Percentiles rank a stretch among this genome's conserved stretches.
Conservation (phyloP, 257 asterid species). For the Nicotiana attenuata region DNA sequence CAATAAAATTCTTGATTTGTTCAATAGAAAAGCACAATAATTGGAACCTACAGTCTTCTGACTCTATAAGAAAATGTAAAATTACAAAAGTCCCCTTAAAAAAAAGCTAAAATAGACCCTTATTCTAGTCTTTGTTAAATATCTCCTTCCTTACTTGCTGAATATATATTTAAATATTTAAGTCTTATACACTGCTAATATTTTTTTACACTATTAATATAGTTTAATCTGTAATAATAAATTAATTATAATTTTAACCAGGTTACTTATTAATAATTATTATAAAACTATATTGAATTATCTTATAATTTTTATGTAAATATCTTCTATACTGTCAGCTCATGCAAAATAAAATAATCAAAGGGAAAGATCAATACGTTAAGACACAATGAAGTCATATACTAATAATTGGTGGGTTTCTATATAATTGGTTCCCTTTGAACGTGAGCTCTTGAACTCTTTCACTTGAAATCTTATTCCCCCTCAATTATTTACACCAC, state of each 20-base stretch:
- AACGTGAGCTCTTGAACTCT: constrained; percentile 13
- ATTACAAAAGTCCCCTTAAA: constrained; percentile 10
- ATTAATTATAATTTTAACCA: background rate
- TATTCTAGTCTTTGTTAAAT: constrained; percentile 19
- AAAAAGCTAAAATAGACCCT: constrained; percentile 26
- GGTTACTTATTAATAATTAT: background rate
- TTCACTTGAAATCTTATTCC: constrained; percentile 22
- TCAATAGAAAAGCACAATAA: constrained; percentile 30
- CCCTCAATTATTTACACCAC: constrained; percentile 43
- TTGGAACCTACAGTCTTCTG: constrained; percentile 30
- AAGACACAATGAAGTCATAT: constrained; percentile 7
- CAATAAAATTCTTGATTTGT: constrained; percentile 12
- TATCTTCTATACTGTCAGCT: background rate
- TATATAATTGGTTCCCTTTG: background rate
- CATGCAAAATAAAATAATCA: background rate
- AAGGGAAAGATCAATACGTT: constrained; percentile 28
- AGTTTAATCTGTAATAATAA: no score
- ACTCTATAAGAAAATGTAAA: constrained; percentile 23
- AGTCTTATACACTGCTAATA: no score
- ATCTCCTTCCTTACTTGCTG: background rate
- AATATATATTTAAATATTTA: background rate
- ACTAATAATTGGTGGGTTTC: constrained; percentile 4
- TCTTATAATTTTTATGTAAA: background rate
- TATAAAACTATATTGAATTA: background rate
- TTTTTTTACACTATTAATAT: no score